phyloP scores from a whole-genome alignment of 2,329 filamentous ascomycete species.

The Colletotrichum sp. region DNA sequence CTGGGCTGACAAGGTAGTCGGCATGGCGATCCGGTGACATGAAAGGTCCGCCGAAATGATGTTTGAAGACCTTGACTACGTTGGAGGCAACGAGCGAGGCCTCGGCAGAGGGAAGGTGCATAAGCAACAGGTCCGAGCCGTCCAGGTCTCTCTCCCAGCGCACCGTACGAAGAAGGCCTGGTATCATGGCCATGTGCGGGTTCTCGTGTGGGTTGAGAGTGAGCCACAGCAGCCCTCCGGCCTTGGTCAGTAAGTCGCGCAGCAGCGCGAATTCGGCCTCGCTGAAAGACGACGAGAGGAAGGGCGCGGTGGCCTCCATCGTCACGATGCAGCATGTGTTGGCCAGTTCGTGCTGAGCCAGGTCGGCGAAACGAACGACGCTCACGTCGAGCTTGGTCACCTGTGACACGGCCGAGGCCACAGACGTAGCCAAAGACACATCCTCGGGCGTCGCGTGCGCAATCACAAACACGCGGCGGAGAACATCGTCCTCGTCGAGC shows the following conservation, averaged over 20 bases:
- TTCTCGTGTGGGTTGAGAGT: background rate
- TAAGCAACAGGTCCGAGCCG: background rate
- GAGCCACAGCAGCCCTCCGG: background rate
- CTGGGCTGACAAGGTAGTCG: background rate
- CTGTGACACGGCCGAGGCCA: background rate
- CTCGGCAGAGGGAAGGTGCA: background rate
- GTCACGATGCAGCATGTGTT: background rate
- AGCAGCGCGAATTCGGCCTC: background rate
- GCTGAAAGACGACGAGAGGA: background rate
- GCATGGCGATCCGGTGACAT: background rate
- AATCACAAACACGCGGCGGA: background rate
- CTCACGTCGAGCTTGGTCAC: background rate
- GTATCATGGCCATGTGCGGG: background rate
- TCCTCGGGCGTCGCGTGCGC: background rate
- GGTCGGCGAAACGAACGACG: background rate
- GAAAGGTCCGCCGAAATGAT: background rate
- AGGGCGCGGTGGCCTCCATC: background rate
- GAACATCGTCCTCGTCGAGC: background rate
- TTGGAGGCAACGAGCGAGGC: background rate
- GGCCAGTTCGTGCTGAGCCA: background rate
- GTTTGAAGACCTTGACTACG: background rate
- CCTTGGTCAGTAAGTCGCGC: background rate
- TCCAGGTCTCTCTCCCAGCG: slow-evolving; percentile 3
- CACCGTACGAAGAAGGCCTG: background rate
- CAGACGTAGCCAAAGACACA: background rate